Evolutionary conservation across 2,329 filamentous ascomycete species (phyloP).

Genomic region (Botrytis fabae): DNA sequence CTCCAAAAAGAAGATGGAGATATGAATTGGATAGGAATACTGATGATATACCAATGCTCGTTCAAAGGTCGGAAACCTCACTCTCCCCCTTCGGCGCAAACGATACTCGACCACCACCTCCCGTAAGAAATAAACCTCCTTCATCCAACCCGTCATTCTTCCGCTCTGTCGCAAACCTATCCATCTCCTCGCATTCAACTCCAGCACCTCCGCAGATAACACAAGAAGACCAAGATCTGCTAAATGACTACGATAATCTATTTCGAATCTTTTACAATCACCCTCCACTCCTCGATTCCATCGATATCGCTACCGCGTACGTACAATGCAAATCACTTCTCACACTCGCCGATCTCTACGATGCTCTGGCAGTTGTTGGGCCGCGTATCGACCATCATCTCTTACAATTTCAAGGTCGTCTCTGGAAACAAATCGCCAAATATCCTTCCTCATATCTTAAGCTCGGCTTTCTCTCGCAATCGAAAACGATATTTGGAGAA

Average conservation of each 20-base stretch:
- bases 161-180: constrained; percentile 81
- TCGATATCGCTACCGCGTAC: constrained; percentile 91
- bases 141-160: constrained; percentile 72
- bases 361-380: constrained; percentile 83
- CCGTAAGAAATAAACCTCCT: constrained; percentile 60
- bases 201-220: constrained; percentile 47
- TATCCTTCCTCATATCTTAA: constrained; percentile 92
- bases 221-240: constrained; percentile 68
- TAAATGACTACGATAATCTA: constrained; percentile 93
- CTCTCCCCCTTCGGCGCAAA: constrained; percentile 58
- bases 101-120: constrained; percentile 47
- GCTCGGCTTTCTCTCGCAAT: constrained; percentile 81
- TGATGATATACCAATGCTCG: constrained; percentile 81
- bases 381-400: constrained; percentile 92
- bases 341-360: constrained; percentile 89
- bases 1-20: constrained; percentile 63
- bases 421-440: constrained; percentile 97
- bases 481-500: constrained; percentile 81
- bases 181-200: constrained; percentile 52
- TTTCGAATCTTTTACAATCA: constrained; percentile 97
- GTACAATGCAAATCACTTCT: constrained; percentile 91
- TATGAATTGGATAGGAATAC: constrained; percentile 81
- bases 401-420: constrained; percentile 81
- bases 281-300: constrained; percentile 73
- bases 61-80: constrained; percentile 65